These are phyloP conservation scores for Hypomyces rosellus DNA, from an alignment of 2,329 filamentous ascomycete species.

Conservation along the genomic window DNA sequence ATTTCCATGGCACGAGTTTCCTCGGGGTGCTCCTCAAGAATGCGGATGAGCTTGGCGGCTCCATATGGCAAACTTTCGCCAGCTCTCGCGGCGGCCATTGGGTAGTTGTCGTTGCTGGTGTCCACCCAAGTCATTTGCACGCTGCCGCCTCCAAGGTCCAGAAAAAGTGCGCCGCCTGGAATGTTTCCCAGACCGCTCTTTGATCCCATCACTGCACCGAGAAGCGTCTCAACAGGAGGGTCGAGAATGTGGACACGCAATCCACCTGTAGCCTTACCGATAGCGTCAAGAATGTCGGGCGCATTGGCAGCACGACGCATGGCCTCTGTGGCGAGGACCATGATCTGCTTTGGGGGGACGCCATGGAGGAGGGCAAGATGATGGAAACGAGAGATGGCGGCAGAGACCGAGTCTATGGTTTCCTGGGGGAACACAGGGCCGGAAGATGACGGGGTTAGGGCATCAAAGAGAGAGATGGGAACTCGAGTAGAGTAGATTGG, in stretches of 20 bases:
- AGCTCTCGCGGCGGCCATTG: slow-evolving; percentile 44
- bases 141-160: slow-evolving; percentile 75
- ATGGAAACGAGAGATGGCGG: slow-evolving; percentile 63
- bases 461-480: slow-evolving; percentile 82
- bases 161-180: slow-evolving; percentile 61
- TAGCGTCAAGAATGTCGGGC: slow-evolving; percentile 57
- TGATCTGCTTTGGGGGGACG: slow-evolving; percentile 59
- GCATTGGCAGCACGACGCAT: slow-evolving; percentile 76
- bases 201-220: slow-evolving; percentile 73
- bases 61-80: slow-evolving; percentile 57
- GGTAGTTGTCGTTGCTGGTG: slow-evolving; percentile 40
- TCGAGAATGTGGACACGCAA: slow-evolving; percentile 66
- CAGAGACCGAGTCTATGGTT: slow-evolving; percentile 60
- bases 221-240: slow-evolving; percentile 73
- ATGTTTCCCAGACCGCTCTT: slow-evolving; percentile 65
- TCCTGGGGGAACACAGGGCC: slow-evolving; percentile 40
- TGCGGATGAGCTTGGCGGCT: slow-evolving; percentile 49
- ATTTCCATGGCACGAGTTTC: slow-evolving; percentile 41
- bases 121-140: slow-evolving; percentile 61
- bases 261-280: slow-evolving; percentile 53
- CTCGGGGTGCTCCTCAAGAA: slow-evolving; percentile 37
- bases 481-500: slow-evolving; percentile 74
- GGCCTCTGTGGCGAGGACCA: slow-evolving; percentile 81
- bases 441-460: slow-evolving; percentile 48
- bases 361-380: slow-evolving; percentile 62